A percentile compares a stretch with the other conserved stretches of the same genome.
Evolutionary conservation across 192 early-diverging fungal genomes (phyloP).

Genomic region (Coemansia erecta): DNA sequence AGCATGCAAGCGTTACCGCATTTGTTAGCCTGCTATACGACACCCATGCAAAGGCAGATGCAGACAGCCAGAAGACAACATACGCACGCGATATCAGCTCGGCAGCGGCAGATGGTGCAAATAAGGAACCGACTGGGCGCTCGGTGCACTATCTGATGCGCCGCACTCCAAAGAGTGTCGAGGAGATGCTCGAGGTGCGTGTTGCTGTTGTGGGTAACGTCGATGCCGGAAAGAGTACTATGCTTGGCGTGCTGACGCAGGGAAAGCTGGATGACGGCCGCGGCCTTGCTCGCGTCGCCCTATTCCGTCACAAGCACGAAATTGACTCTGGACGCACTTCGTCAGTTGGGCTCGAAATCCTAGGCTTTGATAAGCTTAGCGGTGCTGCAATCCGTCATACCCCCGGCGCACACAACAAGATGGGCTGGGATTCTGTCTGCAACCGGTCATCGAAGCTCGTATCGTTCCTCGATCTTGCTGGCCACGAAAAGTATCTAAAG

Average conservation of each 20-base stretch:
- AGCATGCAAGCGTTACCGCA: constrained; percentile 10
- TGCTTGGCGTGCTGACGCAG: constrained; percentile 89
- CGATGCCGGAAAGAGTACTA: constrained; percentile 81
- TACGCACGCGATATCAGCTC: constrained; percentile 18
- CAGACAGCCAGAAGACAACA: not conserved
- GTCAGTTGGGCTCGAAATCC: constrained; percentile 84
- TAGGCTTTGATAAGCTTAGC: constrained; percentile 71
- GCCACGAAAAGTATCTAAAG: constrained; percentile 94
- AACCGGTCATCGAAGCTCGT: constrained; percentile 69
- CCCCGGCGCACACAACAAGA: constrained; percentile 45
- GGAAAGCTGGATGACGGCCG: constrained; percentile 89
- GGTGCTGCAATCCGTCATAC: constrained; percentile 45
- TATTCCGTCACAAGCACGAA: constrained; percentile 90
- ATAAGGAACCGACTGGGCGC: constrained; percentile 7
- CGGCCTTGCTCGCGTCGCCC: constrained; percentile 83
- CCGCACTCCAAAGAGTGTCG: constrained; percentile 66
- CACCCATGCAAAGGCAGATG: constrained; percentile 10
- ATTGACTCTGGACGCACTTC: constrained; percentile 87
- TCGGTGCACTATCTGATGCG: constrained; percentile 59
- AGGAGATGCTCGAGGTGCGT: constrained; percentile 80
- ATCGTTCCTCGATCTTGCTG: constrained; percentile 73
- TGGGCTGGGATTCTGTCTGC: constrained; percentile 86
- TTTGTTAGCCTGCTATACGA: constrained; percentile 39
- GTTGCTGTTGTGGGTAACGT: constrained; percentile 92
- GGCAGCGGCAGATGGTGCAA: not conserved